phyloP scores from a whole-genome alignment of 2,329 filamentous ascomycete species.

The Calonectria montana region DNA sequence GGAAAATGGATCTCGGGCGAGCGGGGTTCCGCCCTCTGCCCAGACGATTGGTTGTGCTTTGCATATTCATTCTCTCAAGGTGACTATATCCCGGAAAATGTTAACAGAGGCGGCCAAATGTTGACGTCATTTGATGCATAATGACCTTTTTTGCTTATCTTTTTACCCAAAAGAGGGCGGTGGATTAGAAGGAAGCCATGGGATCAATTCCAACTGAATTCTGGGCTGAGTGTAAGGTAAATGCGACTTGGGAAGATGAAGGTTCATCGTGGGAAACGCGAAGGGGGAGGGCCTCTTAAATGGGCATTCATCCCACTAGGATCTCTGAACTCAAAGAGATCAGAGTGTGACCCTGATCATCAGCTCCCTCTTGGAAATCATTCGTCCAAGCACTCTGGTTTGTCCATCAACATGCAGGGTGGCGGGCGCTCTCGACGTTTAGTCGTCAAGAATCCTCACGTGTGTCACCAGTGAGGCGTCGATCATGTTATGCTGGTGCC shows the following conservation, averaged over 20 bases:
- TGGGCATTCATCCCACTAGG: neutral
- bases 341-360: neutral
- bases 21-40: neutral
- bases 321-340: neutral
- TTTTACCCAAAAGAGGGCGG: neutral
- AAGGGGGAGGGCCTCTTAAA: neutral
- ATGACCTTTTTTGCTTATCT: conserved; percentile 2
- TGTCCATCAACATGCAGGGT: neutral
- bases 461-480: neutral
- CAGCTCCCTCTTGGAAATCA: neutral
- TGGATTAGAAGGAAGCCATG: neutral
- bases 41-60: neutral
- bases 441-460: neutral
- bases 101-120: neutral
- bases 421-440: conserved; percentile 5
- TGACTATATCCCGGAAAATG: neutral
- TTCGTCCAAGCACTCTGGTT: neutral
- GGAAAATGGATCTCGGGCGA: neutral
- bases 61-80: neutral
- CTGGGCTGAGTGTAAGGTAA: neutral
- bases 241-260: neutral
- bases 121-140: neutral
- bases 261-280: neutral
- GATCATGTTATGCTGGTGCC: conserved; percentile 9
- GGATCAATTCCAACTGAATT: neutral